Evolutionary conservation across 768 basidiomycete species (phyloP), one percentile per base, ranked within the genome.

Genomic region (Mycena floridula): DNA sequence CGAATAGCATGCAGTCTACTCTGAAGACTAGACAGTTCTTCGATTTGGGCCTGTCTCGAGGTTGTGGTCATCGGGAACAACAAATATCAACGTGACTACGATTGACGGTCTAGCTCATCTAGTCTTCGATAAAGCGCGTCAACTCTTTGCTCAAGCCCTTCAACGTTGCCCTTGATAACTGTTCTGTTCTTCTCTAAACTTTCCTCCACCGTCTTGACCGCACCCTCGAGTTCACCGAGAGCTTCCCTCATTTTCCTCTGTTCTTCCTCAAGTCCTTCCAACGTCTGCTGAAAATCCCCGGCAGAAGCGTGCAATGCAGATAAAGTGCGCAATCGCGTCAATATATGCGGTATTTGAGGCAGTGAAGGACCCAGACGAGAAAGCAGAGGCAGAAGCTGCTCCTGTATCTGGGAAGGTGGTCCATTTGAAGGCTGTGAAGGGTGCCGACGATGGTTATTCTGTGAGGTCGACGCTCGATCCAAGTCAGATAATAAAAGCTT

Each of bases 401-500:
- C 86, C 40, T 72, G 70, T 21, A 69, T 55, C 26, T 59, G 59
- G 22, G 59, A 48, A 43, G 60, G 48, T 47, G 61, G 48, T 53
- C 28, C 21, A 59, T 62, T 42, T 8, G 20, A 25, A 15, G 18
- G 16, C 15, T 40, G 45, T 1, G 72, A 72, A 1, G 67, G 60
- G 40, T 74, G 67, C 8, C 70, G 69, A 21, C 68, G 68, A 53
- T 67, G 74, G 32, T 60, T 58, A 43, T 68, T 70, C 58, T 71
- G 79, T 13, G 72, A 66, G 11, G 66, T 72, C 25, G 84, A 80
- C 4, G 79, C 76, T 24, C 94, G 83, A 40, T 98, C 95, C 41
- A 99, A 77, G 62, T 99, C 96, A 1, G 92, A 85, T 12, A 95
- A 73, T 15, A 98, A 77, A 7, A 97, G 69, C 57, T 98, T 99